These are phyloP conservation scores for Elsinoe ampelina DNA, from an alignment of 2,329 filamentous ascomycete genomes.

Conservation along the genomic window DNA sequence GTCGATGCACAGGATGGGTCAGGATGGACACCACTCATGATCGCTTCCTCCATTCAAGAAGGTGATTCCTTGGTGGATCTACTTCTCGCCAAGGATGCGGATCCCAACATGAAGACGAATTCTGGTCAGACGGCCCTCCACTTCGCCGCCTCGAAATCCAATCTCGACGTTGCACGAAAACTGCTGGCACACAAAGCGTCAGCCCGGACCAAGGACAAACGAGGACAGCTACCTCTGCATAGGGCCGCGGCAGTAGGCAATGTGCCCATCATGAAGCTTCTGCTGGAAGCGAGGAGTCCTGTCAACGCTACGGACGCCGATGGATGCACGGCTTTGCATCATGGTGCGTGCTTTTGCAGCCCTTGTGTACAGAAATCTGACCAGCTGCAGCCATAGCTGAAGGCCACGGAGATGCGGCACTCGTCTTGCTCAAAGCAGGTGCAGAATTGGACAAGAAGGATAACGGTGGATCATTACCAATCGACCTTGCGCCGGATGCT, in stretches of 20 bases:
- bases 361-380: not conserved
- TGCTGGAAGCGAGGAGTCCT: slow-evolving; percentile 70
- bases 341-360: slow-evolving; percentile 34
- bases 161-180: slow-evolving; percentile 68
- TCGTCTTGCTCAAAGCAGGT: slow-evolving; percentile 73
- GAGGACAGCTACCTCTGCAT: slow-evolving; percentile 85
- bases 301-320: slow-evolving; percentile 73
- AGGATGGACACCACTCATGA: slow-evolving; percentile 81
- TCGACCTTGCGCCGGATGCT: slow-evolving; percentile 77
- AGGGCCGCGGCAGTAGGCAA: slow-evolving; percentile 84
- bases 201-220: slow-evolving; percentile 69
- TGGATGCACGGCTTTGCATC: slow-evolving; percentile 83
- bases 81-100: slow-evolving; percentile 59
- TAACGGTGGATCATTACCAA: slow-evolving; percentile 56
- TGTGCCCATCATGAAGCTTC: slow-evolving; percentile 71
- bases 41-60: slow-evolving; percentile 65
- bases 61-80: slow-evolving; percentile 59
- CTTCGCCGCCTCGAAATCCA: slow-evolving; percentile 83
- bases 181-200: slow-evolving; percentile 71
- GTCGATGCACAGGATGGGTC: slow-evolving; percentile 71
- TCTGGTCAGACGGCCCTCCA: slow-evolving; percentile 75
- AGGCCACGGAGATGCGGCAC: slow-evolving; percentile 67
- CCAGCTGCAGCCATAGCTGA: slow-evolving; percentile 54
- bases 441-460: slow-evolving; percentile 75
- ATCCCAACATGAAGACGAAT: slow-evolving; percentile 65